Conservation (phyloP, 1,284 basidiomycete species). For the Heterobasidion annosum region DNA sequence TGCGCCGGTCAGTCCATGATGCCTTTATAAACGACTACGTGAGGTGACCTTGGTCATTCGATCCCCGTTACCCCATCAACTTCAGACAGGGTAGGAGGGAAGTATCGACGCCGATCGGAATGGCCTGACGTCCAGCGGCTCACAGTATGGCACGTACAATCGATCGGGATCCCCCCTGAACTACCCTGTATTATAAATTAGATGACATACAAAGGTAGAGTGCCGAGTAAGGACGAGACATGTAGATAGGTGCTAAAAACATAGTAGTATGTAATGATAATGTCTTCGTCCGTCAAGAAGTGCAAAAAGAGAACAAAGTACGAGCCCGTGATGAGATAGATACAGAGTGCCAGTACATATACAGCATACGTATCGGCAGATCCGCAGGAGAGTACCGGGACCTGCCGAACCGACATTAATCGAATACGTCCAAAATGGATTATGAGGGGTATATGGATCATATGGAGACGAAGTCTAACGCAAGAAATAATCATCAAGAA, state of each 20-base stretch:
- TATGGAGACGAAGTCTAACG: neutral
- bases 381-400: neutral
- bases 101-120: no score
- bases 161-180: no score
- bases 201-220: neutral
- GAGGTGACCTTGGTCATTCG: no score
- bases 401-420: neutral
- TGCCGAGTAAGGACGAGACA: neutral
- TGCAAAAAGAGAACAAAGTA: neutral
- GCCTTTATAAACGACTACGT: no score
- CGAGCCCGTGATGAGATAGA: neutral
- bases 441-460: neutral
- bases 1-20: no score
- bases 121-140: no score
- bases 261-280: neutral
- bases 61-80: no score
- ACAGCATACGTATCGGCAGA: neutral
- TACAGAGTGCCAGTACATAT: neutral
- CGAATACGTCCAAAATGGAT: neutral
- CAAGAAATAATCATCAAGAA: neutral
- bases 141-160: no score
- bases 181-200: no score
- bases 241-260: neutral
- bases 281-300: neutral
- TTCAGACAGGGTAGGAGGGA: no score